Percentiles rank a stretch among this genome's conserved stretches.
Conservation (phyloP, 78 protist species). For the Speleostelium caveatum region DNA sequence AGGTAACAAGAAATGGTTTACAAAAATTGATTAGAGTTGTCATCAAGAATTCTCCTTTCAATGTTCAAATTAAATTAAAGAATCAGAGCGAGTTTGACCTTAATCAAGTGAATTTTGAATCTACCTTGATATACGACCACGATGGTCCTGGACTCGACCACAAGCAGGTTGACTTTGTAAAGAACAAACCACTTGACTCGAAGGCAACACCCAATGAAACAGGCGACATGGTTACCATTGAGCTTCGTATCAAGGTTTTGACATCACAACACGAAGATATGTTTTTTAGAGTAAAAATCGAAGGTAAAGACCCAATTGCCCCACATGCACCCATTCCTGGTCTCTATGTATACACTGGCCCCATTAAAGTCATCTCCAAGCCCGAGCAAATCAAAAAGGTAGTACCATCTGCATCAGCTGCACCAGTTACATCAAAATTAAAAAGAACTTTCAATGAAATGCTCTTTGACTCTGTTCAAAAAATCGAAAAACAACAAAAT, state of each 20-base stretch:
- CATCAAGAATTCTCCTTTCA: conserved; percentile 77
- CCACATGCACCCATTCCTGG: conserved; percentile 51
- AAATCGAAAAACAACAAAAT: conserved; percentile 62
- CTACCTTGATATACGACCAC: conserved; percentile 56
- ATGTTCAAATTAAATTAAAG: conserved; percentile 51
- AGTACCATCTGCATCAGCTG: conserved; percentile 64
- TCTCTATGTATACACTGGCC: conserved; percentile 32
- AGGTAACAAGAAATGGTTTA: conserved; percentile 66
- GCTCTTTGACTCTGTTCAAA: conserved; percentile 57
- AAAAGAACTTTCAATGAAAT: conserved; percentile 79
- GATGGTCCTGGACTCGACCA: conserved; percentile 34
- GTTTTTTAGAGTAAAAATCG: conserved; percentile 76
- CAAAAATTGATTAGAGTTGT: conserved; percentile 76
- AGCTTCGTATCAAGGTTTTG: conserved; percentile 73
- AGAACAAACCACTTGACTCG: conserved; percentile 67
- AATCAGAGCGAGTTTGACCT: conserved; percentile 59
- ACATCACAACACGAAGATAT: conserved; percentile 83
- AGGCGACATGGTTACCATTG: conserved; percentile 58
- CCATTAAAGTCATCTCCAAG: conserved; percentile 78
- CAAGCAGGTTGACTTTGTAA: conserved; percentile 80
- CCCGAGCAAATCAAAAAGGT: conserved; percentile 81
- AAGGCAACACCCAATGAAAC: conserved; percentile 73
- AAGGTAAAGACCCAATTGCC: conserved; percentile 72
- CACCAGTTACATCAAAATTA: too few species aligned
- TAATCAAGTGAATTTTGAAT: conserved; percentile 73